Conservation (phyloP, 768 basidiomycete species). For the Boletus insuetus region DNA sequence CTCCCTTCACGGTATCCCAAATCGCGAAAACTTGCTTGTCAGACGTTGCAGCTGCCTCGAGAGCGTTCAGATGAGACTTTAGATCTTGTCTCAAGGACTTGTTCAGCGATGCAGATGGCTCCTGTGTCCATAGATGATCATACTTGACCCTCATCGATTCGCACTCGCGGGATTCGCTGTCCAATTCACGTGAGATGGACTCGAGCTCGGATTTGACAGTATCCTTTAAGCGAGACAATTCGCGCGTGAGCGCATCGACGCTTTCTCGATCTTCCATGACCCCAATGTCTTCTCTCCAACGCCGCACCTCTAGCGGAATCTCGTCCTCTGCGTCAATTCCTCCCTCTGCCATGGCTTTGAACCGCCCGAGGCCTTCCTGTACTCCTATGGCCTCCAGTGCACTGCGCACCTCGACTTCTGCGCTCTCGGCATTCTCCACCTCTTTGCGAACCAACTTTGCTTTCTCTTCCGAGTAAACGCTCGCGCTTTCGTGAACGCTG, state of each 20-base stretch:
- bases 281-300: constrained; percentile 72
- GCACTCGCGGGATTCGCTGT: constrained; percentile 82
- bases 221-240: constrained; percentile 58
- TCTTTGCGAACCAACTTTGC: constrained; percentile 90
- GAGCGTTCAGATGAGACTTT: constrained; percentile 65
- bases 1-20: constrained; percentile 67
- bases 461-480: constrained; percentile 97
- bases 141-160: constrained; percentile 87
- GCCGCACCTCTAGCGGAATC: constrained; percentile 65
- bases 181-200: constrained; percentile 60
- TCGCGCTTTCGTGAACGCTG: constrained; percentile 93
- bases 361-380: constrained; percentile 64
- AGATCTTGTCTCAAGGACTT: constrained; percentile 74
- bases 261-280: constrained; percentile 66
- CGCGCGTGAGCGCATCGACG: constrained; percentile 59
- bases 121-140: constrained; percentile 83
- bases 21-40: constrained; percentile 72
- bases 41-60: constrained; percentile 75
- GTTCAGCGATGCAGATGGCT: constrained; percentile 72
- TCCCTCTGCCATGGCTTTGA: constrained; percentile 68
- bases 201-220: constrained; percentile 62
- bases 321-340: constrained; percentile 61
- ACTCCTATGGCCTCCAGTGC: constrained; percentile 81
- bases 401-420: constrained; percentile 77
- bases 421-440: constrained; percentile 81